Conservation (phyloP, 208 protist genomes). For the Leishmania aethiopica region DNA sequence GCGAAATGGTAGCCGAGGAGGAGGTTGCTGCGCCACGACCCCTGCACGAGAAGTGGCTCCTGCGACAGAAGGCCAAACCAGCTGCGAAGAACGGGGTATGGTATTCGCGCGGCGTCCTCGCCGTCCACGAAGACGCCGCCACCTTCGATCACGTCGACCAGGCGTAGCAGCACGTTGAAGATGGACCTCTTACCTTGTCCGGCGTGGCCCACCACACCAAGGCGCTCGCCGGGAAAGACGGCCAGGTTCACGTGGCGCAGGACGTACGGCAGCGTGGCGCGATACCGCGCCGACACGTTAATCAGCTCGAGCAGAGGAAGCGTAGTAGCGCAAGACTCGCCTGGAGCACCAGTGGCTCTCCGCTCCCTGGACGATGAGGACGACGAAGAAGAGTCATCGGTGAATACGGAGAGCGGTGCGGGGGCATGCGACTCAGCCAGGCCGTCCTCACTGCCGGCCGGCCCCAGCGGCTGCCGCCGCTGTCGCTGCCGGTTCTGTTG, state of each 20-base stretch:
- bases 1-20: constrained; percentile 48
- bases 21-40: constrained; percentile 94
- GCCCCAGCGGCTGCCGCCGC: neutral
- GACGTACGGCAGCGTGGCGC: constrained; percentile 46
- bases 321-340: constrained; percentile 13
- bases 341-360: neutral
- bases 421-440: neutral
- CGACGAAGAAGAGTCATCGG: neutral
- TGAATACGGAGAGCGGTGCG: neutral
- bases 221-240: constrained; percentile 51
- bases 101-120: constrained; percentile 85
- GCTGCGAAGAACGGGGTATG: constrained; percentile 90
- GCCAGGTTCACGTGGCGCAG: constrained; percentile 51
- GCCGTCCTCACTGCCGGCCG: neutral
- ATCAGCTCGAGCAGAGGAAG: constrained; percentile 54
- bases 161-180: constrained; percentile 61
- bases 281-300: constrained; percentile 64
- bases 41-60: constrained; percentile 94
- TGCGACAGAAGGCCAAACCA: constrained; percentile 97
- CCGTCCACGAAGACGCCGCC: constrained; percentile 91
- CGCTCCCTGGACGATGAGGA: constrained; percentile 7
- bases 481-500: neutral
- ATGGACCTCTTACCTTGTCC: constrained; percentile 76
- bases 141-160: constrained; percentile 80
- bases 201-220: constrained; percentile 62